Conservation (phyloP, 805 yeast species). For the Starmerella roubikii region DNA sequence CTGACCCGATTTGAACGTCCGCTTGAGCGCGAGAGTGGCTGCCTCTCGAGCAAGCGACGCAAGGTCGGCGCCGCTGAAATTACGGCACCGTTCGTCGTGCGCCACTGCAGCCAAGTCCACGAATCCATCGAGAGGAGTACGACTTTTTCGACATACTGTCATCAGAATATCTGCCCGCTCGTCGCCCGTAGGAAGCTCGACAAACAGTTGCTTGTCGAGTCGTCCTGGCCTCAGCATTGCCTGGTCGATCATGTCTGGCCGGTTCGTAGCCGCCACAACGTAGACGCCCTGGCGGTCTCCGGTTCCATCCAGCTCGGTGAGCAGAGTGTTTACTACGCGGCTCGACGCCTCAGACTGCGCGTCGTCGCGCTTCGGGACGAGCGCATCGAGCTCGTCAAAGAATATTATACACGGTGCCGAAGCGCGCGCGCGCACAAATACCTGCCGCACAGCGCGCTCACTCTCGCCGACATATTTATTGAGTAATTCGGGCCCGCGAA, state of each 20-base stretch:
- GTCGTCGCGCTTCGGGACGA: slow-evolving; percentile 87
- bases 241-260: slow-evolving; percentile 97
- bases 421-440: slow-evolving; percentile 81
- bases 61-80: slow-evolving; percentile 92
- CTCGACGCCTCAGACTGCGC: slow-evolving; percentile 79
- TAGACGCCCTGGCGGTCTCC: slow-evolving; percentile 86
- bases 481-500: slow-evolving; percentile 87
- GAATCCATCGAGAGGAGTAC: slow-evolving; percentile 54
- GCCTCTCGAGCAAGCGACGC: slow-evolving; percentile 88
- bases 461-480: slow-evolving; percentile 95
- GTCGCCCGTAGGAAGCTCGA: slow-evolving; percentile 66
- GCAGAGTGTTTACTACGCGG: slow-evolving; percentile 83
- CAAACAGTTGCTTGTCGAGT: slow-evolving; percentile 80
- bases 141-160: slow-evolving; percentile 45
- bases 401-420: slow-evolving; percentile 89
- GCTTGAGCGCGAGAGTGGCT: slow-evolving; percentile 66
- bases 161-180: slow-evolving; percentile 74
- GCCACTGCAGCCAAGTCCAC: slow-evolving; percentile 56
- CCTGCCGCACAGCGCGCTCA: slow-evolving; percentile 86
- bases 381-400: slow-evolving; percentile 90
- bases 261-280: slow-evolving; percentile 90
- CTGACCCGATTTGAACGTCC: slow-evolving; percentile 29
- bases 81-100: slow-evolving; percentile 64
- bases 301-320: slow-evolving; percentile 90
- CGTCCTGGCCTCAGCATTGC: slow-evolving; percentile 98